A percentile compares a stretch with the other conserved stretches of the same genome.
phyloP scores from a whole-genome alignment of 768 basidiomycete genomes.

The Tremella fuciformis region DNA sequence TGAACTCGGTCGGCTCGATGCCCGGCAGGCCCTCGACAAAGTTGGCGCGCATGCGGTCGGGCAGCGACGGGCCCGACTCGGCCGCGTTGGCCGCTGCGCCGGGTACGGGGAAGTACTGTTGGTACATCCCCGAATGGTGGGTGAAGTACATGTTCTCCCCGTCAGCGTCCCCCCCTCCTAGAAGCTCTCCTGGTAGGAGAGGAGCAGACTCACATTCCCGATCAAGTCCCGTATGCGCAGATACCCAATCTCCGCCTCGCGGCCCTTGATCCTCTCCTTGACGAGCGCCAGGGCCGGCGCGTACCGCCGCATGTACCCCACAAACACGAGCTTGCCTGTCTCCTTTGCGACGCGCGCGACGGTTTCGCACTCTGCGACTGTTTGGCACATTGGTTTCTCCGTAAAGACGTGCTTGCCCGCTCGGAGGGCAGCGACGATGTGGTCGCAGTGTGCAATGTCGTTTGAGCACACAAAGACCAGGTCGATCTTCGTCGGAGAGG shows the following conservation, averaged over 20 bases:
- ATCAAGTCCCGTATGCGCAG: conserved; percentile 42
- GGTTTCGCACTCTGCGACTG: conserved; percentile 25
- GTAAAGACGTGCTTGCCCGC: conserved; percentile 43
- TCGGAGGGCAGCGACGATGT: conserved; percentile 26
- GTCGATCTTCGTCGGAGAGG: conserved; percentile 26
- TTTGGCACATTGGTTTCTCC: conserved; percentile 48
- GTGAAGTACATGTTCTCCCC: conserved; percentile 22
- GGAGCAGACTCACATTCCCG: conserved; percentile 25
- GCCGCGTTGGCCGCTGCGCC: conserved; percentile 6
- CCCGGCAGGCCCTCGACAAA: conserved; percentile 16
- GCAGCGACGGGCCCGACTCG: not conserved
- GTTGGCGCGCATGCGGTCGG: conserved; percentile 1
- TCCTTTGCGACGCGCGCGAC: conserved; percentile 33
- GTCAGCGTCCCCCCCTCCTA: not conserved
- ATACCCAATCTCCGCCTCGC: conserved; percentile 15
- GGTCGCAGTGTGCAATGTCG: conserved; percentile 30
- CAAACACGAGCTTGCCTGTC: conserved; percentile 30
- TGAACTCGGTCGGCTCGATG: not conserved
- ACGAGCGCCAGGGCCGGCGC: conserved; percentile 35
- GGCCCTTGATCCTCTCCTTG: conserved; percentile 35
- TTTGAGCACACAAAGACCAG: conserved; percentile 32
- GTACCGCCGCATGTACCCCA: conserved; percentile 49
- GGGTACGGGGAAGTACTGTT: conserved; percentile 19
- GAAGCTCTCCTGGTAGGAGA: no score
- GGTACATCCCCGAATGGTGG: conserved; percentile 14